These are phyloP conservation scores for Neopestalotiopsis rosae DNA, from an alignment of 2,329 filamentous ascomycete species.

Conservation along the genomic window DNA sequence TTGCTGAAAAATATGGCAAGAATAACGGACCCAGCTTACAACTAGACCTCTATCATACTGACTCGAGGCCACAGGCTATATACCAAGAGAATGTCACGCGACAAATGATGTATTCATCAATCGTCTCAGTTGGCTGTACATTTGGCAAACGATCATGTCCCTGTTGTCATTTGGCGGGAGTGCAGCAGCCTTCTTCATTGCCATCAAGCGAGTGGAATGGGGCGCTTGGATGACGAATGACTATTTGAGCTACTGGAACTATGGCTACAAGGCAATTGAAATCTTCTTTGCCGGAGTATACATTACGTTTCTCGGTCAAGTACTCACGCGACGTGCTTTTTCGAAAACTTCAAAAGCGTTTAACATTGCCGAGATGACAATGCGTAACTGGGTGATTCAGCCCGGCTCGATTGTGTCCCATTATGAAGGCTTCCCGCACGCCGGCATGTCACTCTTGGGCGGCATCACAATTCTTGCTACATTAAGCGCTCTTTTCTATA, in stretches of 20 bases:
- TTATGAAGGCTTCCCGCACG: neutral
- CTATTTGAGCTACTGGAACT: neutral
- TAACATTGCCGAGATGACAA: slow-evolving; percentile 11
- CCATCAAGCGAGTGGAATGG: neutral
- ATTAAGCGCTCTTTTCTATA: neutral
- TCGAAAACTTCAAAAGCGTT: slow-evolving; percentile 5
- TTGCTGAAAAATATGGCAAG: neutral
- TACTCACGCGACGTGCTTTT: slow-evolving; percentile 2
- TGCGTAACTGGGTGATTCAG: slow-evolving; percentile 1
- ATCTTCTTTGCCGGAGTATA: neutral
- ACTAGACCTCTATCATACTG: neutral
- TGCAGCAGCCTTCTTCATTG: neutral
- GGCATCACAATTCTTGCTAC: neutral
- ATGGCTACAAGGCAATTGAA: slow-evolving; percentile 5
- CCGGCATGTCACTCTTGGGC: neutral
- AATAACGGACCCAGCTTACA: neutral
- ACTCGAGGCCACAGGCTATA: neutral
- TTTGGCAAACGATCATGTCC: neutral
- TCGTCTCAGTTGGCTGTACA: neutral
- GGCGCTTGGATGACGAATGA: neutral
- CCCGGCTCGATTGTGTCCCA: neutral
- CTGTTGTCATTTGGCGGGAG: neutral
- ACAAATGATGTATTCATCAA: neutral
- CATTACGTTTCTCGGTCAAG: neutral
- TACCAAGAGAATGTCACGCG: slow-evolving; percentile 5